Conservation (phyloP, 306 rosid species). For the Cyamopsis tetragonoloba region DNA sequence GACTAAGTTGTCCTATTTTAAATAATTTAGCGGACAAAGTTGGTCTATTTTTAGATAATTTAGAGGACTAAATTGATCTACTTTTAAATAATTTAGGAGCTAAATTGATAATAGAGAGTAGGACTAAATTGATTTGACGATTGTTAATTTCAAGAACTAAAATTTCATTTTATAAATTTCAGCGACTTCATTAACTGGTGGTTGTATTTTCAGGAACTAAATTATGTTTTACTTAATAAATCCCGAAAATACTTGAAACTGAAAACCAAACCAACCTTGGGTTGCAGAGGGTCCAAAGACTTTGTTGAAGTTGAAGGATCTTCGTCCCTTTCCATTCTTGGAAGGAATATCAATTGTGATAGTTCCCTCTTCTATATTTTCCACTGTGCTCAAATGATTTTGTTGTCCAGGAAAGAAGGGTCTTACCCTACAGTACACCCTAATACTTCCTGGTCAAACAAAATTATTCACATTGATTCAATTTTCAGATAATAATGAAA, state of each 20-base stretch:
- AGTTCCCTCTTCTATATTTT: slow-evolving; percentile 70
- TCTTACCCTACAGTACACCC: slow-evolving; percentile 95
- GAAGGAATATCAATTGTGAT: slow-evolving; percentile 68
- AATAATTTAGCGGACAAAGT: too few relatives aligned
- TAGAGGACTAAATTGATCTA: too few relatives aligned
- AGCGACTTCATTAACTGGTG: too few relatives aligned
- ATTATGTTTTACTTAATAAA: too few relatives aligned
- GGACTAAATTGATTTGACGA: too few relatives aligned
- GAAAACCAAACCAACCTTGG: slow-evolving; percentile 60
- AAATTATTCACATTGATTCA: slow-evolving; percentile 2
- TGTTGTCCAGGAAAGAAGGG: slow-evolving; percentile 75
- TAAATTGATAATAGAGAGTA: too few relatives aligned
- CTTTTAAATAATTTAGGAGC: too few relatives aligned
- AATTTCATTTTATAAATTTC: too few relatives aligned
- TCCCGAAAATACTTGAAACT: neutral
- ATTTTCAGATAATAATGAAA: slow-evolving; percentile 1
- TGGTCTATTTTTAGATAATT: too few relatives aligned
- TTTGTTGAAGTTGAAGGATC: slow-evolving; percentile 80
- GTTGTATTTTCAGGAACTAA: too few relatives aligned
- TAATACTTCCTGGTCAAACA: slow-evolving; percentile 75
- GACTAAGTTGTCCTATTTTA: too few relatives aligned
- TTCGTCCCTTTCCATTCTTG: slow-evolving; percentile 71
- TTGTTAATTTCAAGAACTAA: too few relatives aligned
- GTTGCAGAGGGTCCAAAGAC: slow-evolving; percentile 87
- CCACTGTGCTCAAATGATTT: slow-evolving; percentile 64